A percentile compares a stretch with the other conserved stretches of the same genome.
Evolutionary conservation across 306 rosid genomes (phyloP).

Genomic region (Neltuma alba): DNA sequence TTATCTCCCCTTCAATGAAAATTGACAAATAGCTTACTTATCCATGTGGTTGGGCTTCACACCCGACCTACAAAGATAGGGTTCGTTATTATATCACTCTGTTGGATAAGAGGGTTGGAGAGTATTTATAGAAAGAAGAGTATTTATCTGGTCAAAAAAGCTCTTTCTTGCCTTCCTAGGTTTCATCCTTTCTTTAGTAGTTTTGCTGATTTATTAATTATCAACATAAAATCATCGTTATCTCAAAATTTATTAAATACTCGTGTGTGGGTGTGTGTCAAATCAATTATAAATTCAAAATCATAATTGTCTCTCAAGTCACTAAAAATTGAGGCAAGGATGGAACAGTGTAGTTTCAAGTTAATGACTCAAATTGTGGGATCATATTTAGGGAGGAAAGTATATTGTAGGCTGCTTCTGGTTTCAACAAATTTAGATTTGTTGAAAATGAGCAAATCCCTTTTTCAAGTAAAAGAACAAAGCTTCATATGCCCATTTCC

Average conservation of each 20-base stretch:
- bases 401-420: background rate
- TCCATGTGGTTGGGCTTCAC: background rate
- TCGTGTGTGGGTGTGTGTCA: no score
- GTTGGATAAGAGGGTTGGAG: background rate
- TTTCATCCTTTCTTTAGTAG: no score
- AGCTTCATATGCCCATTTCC: background rate
- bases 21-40: no score
- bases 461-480: background rate
- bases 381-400: background rate
- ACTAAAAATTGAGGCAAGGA: background rate
- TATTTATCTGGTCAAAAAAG: no score
- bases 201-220: no score
- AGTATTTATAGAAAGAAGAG: no score
- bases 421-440: constrained; percentile 1
- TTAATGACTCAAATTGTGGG: background rate
- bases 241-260: no score
- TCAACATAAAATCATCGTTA: no score
- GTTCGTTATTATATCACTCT: background rate
- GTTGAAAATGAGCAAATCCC: background rate
- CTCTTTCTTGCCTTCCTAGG: no score
- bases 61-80: background rate
- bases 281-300: no score
- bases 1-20: no score
- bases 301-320: no score
- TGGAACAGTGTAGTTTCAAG: background rate